Percentiles rank a stretch among this genome's conserved stretches.
phyloP scores from a whole-genome alignment of 306 rosid genomes.

The Quercus agrifolia region DNA sequence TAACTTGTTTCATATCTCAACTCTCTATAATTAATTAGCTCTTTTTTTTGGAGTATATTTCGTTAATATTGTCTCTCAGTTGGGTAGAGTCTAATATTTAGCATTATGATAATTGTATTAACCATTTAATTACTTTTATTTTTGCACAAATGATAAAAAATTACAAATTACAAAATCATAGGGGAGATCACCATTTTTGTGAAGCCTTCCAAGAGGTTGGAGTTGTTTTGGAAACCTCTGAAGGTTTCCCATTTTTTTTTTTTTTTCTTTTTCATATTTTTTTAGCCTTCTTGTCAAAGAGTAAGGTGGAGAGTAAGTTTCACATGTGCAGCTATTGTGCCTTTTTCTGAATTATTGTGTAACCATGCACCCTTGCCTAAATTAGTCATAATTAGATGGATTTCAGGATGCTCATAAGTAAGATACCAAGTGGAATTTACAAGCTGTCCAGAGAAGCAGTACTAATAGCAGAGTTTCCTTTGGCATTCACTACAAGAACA shows the following conservation, averaged over 20 bases:
- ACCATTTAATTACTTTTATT: background rate
- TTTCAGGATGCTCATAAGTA: conserved; percentile 81
- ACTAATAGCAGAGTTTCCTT: conserved; percentile 75
- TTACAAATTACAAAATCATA: background rate
- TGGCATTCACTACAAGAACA: conserved; percentile 53
- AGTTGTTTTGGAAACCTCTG: background rate
- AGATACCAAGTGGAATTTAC: conserved; percentile 82
- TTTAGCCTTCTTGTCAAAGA: background rate
- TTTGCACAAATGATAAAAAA: background rate
- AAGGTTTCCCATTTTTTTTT: background rate
- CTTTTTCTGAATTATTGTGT: conserved; percentile 2
- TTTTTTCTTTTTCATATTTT: background rate
- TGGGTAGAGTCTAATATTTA: background rate
- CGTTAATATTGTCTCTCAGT: background rate
- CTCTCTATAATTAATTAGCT: background rate
- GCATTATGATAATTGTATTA: background rate
- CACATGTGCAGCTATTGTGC: conserved; percentile 5
- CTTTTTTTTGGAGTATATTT: background rate
- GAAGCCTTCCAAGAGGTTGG: background rate
- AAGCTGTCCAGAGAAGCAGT: conserved; percentile 84
- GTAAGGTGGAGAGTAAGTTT: conserved; percentile 5
- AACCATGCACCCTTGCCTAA: conserved; percentile 7
- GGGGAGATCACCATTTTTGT: background rate
- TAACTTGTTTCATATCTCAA: background rate
- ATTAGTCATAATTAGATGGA: conserved; percentile 30